Percentiles rank a stretch among this genome's conserved stretches.
Conservation (phyloP, 1,284 basidiomycete genomes). For the Lignosus rhinocerotis region DNA sequence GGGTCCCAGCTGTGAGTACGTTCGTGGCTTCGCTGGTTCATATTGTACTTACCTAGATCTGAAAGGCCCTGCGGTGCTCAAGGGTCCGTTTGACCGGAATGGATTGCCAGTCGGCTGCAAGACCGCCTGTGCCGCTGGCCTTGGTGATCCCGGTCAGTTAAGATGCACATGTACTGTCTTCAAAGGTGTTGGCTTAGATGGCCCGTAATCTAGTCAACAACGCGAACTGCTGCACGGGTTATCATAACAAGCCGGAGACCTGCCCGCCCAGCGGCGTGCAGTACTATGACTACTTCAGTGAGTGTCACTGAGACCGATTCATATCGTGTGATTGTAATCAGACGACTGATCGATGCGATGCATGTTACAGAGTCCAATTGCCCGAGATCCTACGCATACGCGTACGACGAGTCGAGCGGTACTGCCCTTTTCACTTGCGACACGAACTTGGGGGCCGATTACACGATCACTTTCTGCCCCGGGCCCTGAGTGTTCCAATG, state of each 20-base stretch:
- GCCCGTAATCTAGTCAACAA: slow-evolving; percentile 28
- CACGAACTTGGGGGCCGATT: slow-evolving; percentile 38
- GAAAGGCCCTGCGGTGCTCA: slow-evolving; percentile 36
- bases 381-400: slow-evolving; percentile 49
- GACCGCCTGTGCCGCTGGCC: slow-evolving; percentile 41
- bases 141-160: slow-evolving; percentile 36
- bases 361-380: slow-evolving; percentile 40
- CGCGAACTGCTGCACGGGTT: slow-evolving; percentile 45
- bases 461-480: slow-evolving; percentile 53
- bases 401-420: slow-evolving; percentile 48
- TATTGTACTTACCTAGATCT: background rate
- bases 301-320: slow-evolving; percentile 15
- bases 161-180: background rate
- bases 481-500: background rate
- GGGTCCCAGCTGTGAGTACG: slow-evolving; percentile 34
- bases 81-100: slow-evolving; percentile 37
- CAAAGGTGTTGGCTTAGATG: background rate
- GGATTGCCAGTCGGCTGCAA: slow-evolving; percentile 45
- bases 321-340: background rate
- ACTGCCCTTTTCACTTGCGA: slow-evolving; percentile 48
- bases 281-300: slow-evolving; percentile 49
- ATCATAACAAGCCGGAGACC: slow-evolving; percentile 39
- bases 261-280: slow-evolving; percentile 42
- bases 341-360: background rate
- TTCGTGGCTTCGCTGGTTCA: background rate